These are phyloP conservation scores for Neolecta irregularis DNA, from an alignment of 1,139 yeast genomes.

Conservation along the genomic window DNA sequence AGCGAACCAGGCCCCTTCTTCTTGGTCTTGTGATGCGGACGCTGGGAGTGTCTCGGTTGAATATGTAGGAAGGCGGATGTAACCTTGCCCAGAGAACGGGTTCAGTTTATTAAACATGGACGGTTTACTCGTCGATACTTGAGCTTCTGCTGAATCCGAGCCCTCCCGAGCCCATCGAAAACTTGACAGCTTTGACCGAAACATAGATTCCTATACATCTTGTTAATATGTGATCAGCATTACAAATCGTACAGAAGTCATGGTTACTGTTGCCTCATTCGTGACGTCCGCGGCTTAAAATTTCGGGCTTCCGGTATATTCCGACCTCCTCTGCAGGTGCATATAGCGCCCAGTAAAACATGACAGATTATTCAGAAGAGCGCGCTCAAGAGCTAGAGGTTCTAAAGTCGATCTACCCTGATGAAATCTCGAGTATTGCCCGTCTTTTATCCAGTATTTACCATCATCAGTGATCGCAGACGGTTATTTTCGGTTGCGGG, in stretches of 20 bases:
- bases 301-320: slow-evolving; percentile 3
- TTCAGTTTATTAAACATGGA: no score
- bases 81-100: no score
- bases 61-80: slow-evolving; percentile 7
- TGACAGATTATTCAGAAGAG: not conserved
- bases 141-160: no score
- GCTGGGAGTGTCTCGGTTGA: slow-evolving; percentile 6
- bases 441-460: not conserved
- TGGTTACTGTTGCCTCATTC: slow-evolving; percentile 8
- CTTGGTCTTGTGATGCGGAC: no score
- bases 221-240: not conserved
- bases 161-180: slow-evolving; percentile 2
- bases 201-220: slow-evolving; percentile 3
- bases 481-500: not conserved
- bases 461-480: slow-evolving; percentile 1
- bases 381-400: slow-evolving; percentile 12
- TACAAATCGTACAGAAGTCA: slow-evolving; percentile 6
- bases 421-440: slow-evolving; percentile 8
- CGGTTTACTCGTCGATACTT: no score
- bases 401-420: slow-evolving; percentile 12
- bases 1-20: no score
- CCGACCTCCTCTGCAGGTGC: slow-evolving; percentile 4
- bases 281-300: slow-evolving; percentile 6
- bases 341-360: not conserved
- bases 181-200: slow-evolving; percentile 3